Base-by-base conservation (phyloP, 768 basidiomycete genomes). In the Cystobasidium ongulense region DNA sequence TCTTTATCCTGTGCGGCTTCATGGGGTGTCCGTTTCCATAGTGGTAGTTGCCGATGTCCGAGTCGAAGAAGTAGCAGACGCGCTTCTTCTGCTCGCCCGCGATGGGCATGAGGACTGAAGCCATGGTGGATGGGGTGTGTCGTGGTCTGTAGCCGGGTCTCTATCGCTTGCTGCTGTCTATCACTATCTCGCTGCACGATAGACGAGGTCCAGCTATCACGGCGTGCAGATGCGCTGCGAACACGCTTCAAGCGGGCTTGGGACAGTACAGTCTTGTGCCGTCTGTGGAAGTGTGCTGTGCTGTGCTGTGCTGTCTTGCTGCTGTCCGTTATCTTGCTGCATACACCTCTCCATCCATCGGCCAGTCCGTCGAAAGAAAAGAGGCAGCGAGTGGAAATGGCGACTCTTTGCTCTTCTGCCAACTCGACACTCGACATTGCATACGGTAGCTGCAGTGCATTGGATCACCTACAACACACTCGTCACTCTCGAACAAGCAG, bases 61-160 rank as follows among this genome's bases (percentile, higher is more conserved):
- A 95, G 82, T 99, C 95, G 84, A 94, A 99, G 85, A 99, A 99
- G 84, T 99, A 99, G 81, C 95, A 98, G 41, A 76, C 75, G 3
- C 75, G 72, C 25, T 62, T 65, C 73, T 76, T 76, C 64, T 68
- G 64, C 59, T 66, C 75, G 52, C 74, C 74, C 15, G 72, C 63
- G 39, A 76, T 31, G 27, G 65, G 63, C 63, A 73, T 75, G 53
- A 72, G 36, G 53, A 71, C 68, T 23, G 74, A 74, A 29, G 57
- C 33, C 57, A 59, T 59, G 4, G 29, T 59, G 57, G 57, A 23
- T 54, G 53, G 53, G 43, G 43, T 13, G n/a, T 13, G 43, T 13
- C n/a, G 43, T n/a, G 13, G 13, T 13, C 43, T 46, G 13, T 46
- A 46, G 43, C 43, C n/a, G 13, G 43, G 13, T 13, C 43, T 46